phyloP scores from a whole-genome alignment of 148 eudicot genomes.

The Chenopodium quinoa region DNA sequence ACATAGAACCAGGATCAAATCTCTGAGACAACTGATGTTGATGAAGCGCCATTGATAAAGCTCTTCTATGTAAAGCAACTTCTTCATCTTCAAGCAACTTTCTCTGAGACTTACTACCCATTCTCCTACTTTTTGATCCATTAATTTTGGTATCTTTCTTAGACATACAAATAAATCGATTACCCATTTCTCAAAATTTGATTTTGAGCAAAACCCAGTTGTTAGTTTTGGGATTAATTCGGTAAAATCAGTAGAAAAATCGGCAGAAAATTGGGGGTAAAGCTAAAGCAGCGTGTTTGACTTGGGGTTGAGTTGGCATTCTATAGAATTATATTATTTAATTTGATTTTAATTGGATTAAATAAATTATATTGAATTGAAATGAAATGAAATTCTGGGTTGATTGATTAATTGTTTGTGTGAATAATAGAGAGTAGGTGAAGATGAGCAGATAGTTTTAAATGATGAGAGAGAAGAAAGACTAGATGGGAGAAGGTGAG shows the following conservation, averaged over 20 bases:
- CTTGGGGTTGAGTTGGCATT: slow-evolving; percentile 20
- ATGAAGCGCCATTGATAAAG: slow-evolving; percentile 84
- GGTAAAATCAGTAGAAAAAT: neutral
- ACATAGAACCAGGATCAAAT: slow-evolving; percentile 76
- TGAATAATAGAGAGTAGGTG: slow-evolving; percentile 10
- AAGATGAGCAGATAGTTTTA: slow-evolving; percentile 3
- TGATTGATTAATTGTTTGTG: too few relatives aligned
- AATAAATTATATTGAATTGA: too few relatives aligned
- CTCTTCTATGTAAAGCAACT: slow-evolving; percentile 72
- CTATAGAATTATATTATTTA: neutral
- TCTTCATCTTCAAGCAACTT: slow-evolving; percentile 70
- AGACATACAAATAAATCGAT: slow-evolving; percentile 60
- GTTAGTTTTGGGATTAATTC: neutral
- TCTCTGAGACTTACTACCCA: slow-evolving; percentile 55
- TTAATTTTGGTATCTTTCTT: slow-evolving; percentile 59
- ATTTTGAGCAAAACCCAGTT: neutral
- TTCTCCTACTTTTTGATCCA: slow-evolving; percentile 48
- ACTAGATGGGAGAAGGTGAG: neutral
- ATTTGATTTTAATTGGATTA: too few relatives aligned
- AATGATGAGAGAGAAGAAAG: slow-evolving; percentile 11
- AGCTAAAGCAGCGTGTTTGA: slow-evolving; percentile 9
- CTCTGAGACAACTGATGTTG: slow-evolving; percentile 89
- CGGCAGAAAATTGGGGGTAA: neutral
- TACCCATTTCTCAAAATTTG: slow-evolving; percentile 52
- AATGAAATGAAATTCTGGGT: too few relatives aligned